Conservation (phyloP, 345 rosid genomes). For the Psidium friedrichsthalianum region DNA sequence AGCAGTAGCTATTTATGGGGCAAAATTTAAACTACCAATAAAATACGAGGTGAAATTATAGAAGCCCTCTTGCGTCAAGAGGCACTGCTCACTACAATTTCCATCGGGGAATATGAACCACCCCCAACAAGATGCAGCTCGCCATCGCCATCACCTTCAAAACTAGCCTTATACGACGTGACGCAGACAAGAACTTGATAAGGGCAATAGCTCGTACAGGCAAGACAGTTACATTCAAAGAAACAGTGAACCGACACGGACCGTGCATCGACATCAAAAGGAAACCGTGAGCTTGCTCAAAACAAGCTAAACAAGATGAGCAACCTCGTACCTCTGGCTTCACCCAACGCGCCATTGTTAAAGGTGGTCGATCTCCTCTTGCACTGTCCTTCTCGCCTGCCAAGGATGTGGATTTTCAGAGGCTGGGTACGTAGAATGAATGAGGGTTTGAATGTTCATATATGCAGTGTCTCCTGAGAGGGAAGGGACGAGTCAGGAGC, state of each 20-base stretch:
- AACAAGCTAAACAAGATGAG: not conserved
- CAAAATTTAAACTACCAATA: too few species aligned
- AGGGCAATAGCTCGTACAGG: not conserved
- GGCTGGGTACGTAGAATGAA: not conserved
- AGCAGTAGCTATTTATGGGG: too few species aligned
- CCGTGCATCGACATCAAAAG: not conserved
- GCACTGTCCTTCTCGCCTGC: not conserved
- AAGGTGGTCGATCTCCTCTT: not conserved
- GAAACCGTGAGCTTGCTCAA: not conserved
- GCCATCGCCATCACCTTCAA: not conserved
- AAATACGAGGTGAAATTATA: too few species aligned
- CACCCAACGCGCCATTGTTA: constrained; percentile 52
- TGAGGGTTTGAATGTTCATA: not conserved
- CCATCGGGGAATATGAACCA: too few species aligned
- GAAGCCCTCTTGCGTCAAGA: too few species aligned
- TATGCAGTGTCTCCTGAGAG: not conserved
- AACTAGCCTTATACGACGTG: not conserved
- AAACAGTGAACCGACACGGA: not conserved
- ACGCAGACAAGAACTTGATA: not conserved
- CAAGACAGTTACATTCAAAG: not conserved
- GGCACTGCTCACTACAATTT: too few species aligned
- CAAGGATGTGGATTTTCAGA: not conserved
- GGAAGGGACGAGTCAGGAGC: not conserved
- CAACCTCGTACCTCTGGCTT: constrained; percentile 50
- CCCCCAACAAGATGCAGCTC: not conserved